A percentile compares a stretch with the other conserved stretches of the same genome.
These are phyloP conservation scores for Aspergillus caelatus DNA, from an alignment of 2,329 filamentous ascomycete genomes.

Conservation along the genomic window DNA sequence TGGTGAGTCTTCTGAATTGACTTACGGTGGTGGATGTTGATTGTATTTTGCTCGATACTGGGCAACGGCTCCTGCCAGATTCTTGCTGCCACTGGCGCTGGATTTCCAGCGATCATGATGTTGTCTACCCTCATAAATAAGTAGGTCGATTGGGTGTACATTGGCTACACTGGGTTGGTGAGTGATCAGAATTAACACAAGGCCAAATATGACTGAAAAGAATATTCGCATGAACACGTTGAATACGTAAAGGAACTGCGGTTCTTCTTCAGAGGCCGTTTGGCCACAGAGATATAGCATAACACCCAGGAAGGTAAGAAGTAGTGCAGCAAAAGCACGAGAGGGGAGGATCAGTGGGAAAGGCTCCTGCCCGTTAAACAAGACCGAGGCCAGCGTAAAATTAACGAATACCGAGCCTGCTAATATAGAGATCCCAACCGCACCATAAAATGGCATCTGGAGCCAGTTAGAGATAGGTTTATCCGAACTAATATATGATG, in stretches of 20 bases:
- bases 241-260: conserved; percentile 28
- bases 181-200: conserved; percentile 45
- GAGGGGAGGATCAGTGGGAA: conserved; percentile 35
- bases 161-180: conserved; percentile 43
- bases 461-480: conserved; percentile 14
- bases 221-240: conserved; percentile 39
- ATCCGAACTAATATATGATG: background rate
- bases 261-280: conserved; percentile 32
- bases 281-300: conserved; percentile 32
- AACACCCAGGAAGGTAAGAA: conserved; percentile 33
- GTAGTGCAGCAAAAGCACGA: conserved; percentile 32
- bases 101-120: conserved; percentile 54
- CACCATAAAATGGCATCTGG: conserved; percentile 45
- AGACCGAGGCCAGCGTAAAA: conserved; percentile 33
- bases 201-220: conserved; percentile 45
- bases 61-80: conserved; percentile 52
- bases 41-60: conserved; percentile 57
- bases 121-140: conserved; percentile 54
- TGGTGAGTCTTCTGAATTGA: conserved; percentile 2
- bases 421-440: conserved; percentile 43
- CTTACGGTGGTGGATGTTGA: conserved; percentile 58
- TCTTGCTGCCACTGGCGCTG: conserved; percentile 52
- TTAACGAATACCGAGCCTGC: conserved; percentile 38
- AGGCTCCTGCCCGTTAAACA: conserved; percentile 35
- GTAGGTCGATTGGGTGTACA: conserved; percentile 58